Conservation (phyloP, 148 eudicot genomes). For the Rhododendron simsii region DNA sequence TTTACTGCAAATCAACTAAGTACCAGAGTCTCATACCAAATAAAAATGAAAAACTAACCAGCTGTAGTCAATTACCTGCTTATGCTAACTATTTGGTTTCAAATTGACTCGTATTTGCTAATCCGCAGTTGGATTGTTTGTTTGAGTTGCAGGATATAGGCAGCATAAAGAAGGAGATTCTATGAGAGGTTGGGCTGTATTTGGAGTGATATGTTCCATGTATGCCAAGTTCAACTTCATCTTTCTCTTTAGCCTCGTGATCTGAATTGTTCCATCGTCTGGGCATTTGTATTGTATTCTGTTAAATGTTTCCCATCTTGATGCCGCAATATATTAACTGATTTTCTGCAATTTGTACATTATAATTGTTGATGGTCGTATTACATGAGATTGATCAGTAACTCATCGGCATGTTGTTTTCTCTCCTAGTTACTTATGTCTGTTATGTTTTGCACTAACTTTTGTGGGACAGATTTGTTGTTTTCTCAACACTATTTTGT, state of each 20-base stretch:
- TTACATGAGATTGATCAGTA: not conserved
- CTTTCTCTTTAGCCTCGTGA: not conserved
- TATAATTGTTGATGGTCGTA: not conserved
- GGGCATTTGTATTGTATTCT: not conserved
- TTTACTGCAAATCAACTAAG: not conserved
- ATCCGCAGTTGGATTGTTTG: constrained; percentile 6
- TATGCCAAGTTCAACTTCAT: constrained; percentile 25
- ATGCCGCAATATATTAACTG: not conserved
- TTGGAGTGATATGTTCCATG: constrained; percentile 77
- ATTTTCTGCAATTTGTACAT: not conserved
- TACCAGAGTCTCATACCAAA: not conserved
- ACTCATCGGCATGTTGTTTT: not conserved
- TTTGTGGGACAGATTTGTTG: constrained; percentile 49
- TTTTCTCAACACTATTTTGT: constrained; percentile 55
- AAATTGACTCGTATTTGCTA: not conserved
- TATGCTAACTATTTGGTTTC: not conserved
- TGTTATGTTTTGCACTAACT: constrained; percentile 8
- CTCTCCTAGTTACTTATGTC: constrained; percentile 1
- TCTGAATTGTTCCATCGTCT: not conserved
- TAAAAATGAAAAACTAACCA: not conserved
- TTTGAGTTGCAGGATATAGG: constrained; percentile 37
- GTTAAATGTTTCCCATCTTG: not conserved
- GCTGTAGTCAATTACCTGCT: not conserved
- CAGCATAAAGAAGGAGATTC: constrained; percentile 50
- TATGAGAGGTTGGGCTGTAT: constrained; percentile 79